Evolutionary conservation across 2,329 filamentous ascomycete genomes (phyloP).

Genomic region (Calonectria naviculata): DNA sequence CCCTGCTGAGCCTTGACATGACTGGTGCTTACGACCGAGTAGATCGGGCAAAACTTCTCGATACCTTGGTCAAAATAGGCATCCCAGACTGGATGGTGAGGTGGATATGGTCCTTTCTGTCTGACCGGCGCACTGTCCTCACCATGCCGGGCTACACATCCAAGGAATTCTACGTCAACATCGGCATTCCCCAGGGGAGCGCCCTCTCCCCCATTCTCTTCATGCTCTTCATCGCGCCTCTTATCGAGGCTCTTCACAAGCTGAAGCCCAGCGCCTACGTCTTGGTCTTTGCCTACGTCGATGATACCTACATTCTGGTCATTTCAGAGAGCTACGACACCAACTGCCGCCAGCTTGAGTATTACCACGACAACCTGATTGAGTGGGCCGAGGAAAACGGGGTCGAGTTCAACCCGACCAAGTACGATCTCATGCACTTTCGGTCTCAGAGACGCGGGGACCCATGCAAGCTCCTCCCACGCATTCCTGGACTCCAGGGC

Average conservation of each 20-base stretch:
- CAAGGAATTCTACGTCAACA: not conserved
- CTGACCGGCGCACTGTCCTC: not conserved
- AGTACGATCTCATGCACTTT: not conserved
- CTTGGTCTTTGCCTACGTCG: not conserved
- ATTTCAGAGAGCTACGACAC: not conserved
- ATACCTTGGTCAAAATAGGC: not conserved
- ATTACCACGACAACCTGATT: not conserved
- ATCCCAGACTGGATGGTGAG: not conserved
- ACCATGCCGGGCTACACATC: not conserved
- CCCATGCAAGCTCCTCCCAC: not conserved
- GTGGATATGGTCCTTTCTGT: not conserved
- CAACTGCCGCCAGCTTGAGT: not conserved
- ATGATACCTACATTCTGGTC: not conserved
- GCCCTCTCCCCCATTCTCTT: no score
- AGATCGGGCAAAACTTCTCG: not conserved
- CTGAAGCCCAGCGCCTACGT: not conserved
- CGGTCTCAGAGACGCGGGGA: not conserved
- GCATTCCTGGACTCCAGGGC: not conserved
- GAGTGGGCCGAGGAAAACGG: not conserved
- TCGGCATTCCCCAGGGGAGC: no score
- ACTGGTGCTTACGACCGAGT: not conserved
- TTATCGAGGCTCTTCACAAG: not conserved
- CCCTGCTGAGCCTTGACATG: not conserved
- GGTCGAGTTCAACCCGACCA: not conserved
- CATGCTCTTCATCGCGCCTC: no score